Evolutionary conservation across 345 rosid species (phyloP), one percentile per base, ranked within the genome.

Genomic region (Heritiera littoralis): DNA sequence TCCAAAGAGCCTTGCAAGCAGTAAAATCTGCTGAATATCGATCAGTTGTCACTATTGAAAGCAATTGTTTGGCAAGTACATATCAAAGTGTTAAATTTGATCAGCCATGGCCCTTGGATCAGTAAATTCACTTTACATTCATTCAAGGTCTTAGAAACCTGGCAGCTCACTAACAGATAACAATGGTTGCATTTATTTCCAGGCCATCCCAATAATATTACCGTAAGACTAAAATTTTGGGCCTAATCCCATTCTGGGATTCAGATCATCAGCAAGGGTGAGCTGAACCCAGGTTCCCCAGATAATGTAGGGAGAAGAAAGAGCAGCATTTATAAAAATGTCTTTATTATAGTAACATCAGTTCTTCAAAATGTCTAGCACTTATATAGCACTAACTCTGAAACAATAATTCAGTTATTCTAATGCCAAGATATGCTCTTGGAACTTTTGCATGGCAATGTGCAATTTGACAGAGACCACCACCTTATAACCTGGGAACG

Each of bases 401-500:
- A 30, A 35, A 61, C 7, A 56, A 7, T 56, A n/a, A 58, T 2
- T 12, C 12, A 12, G 40, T 61, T 30, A 30, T 30, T 61, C 17
- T 12, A 30, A 28, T 11, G 66, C 28, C 13, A 61, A 61, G 66
- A 61, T 61, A 61, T 40, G 40, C 5, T 11, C 40, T 30, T 30
- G 0, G 6, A 12, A 28, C 14, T 60, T 63, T 28, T 4, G 0
- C 17, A 0, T 12, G 4, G 40, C 41, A 30, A 32, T 6, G 6
- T 3, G 38, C 41, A 63, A 30, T 28, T 5, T 30, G 14, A 28
- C 35, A 23, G 35, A 28, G 14, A 23, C 90, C 79, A 23, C 89
- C 91, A 9, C 95, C 95, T 4, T 89, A 90, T 68, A 93, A 58
- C 10, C 63, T n/a, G 63, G 30, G 63, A 6, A 58, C 63, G 61